Evolutionary conservation across 2,329 filamentous ascomycete species (phyloP).

Genomic region (Diaporthe helianthi): DNA sequence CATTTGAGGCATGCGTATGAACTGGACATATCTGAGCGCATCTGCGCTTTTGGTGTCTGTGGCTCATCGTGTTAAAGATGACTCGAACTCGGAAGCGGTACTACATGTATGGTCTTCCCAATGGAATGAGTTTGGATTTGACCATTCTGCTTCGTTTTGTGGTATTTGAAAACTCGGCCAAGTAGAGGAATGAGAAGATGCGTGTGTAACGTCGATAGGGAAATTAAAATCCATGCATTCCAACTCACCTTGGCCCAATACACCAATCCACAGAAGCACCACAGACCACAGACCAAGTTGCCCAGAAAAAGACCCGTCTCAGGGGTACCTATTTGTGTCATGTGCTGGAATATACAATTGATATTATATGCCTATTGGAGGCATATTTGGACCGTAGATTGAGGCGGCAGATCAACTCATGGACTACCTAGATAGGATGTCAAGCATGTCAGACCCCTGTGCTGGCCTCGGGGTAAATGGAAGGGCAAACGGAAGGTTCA

Average conservation of each 20-base stretch:
- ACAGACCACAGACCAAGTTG: background rate
- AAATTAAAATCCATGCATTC: background rate
- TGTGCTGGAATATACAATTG: background rate
- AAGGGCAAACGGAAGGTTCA: too few species aligned
- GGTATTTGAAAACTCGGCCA: background rate
- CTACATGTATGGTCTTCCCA: background rate
- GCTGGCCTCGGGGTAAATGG: background rate
- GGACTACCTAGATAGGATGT: slow-evolving; percentile 3
- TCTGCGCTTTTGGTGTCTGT: background rate
- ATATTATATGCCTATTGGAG: background rate
- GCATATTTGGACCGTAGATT: background rate
- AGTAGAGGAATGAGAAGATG: background rate
- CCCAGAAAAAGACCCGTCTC: background rate
- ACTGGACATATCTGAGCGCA: background rate
- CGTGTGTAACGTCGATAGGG: background rate
- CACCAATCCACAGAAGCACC: background rate
- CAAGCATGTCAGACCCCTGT: background rate
- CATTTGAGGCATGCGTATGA: background rate
- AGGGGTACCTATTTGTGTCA: too few species aligned
- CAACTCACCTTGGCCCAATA: background rate
- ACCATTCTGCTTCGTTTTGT: background rate
- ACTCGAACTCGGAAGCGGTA: background rate
- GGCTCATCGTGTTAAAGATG: background rate
- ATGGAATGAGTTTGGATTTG: background rate
- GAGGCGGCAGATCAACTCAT: slow-evolving; percentile 10